Evolutionary conservation across 2,329 filamentous ascomycete species (phyloP), one percentile per base, ranked within the genome.

Genomic region (Colletotrichum sansevieriae): DNA sequence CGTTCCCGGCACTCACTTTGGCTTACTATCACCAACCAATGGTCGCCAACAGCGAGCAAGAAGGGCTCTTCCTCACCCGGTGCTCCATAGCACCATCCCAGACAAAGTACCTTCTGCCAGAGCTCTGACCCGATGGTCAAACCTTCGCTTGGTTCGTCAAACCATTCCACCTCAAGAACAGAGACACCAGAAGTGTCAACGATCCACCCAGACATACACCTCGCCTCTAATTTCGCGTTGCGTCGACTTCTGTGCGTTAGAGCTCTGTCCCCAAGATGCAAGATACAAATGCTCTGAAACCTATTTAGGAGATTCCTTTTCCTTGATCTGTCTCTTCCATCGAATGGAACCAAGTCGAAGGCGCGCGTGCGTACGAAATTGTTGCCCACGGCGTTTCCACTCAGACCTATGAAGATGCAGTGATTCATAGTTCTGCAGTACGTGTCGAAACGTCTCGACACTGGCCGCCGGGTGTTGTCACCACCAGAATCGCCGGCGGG

Each of bases 341-440:
- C 49, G n/a, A 29, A 33, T n/a, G 49, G 49, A 18, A 54, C 49
- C 5, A 54, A 33, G 49, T 54, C n/a, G 1, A 54, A 54, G 15
- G 49, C 49, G n/a, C 49, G 29, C 29, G 49, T 54, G 49, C 49
- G 49, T n/a, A 54, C 49, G n/a, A 33, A 54, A 29, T 54, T 54
- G 25, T 29, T 54, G 15, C 49, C 49, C 2, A 37, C 15, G 29
- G 49, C 15, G 35, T 29, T 54, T 9, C 49, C 49, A 3, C 49
- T 54, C 4, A 54, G 49, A 33, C 29, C 49, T 33, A 58, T 58
- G 0, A 58, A 0, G 39, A 58, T 58, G 39, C 55, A 43, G 39
- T 33, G 41, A 15, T 44, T 44, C 39, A 43, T 58, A 2, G 41
- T 58, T 29, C 15, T 33, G 2, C 55, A 58, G 39, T 58, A 43